phyloP scores from a whole-genome alignment of 1,139 yeast species.

The Magnusiomyces starmeri region DNA sequence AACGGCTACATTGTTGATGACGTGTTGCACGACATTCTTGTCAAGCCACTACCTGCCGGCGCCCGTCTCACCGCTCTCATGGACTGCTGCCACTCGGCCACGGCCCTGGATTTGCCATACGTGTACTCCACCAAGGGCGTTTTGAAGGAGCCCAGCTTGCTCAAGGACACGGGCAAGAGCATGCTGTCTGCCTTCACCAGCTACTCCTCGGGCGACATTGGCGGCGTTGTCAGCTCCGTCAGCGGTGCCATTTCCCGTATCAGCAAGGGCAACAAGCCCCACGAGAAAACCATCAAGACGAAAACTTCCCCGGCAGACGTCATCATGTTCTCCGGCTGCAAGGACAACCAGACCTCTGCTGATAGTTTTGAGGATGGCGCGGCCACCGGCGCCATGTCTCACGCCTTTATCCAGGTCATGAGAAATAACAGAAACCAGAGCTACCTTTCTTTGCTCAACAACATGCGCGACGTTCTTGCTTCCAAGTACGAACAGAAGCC shows the following conservation, averaged over 20 bases:
- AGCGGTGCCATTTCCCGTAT: slow-evolving; percentile 47
- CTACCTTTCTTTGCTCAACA: slow-evolving; percentile 69
- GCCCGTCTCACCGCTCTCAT: slow-evolving; percentile 81
- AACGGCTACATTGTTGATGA: slow-evolving; percentile 79
- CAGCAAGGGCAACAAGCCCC: slow-evolving; percentile 35
- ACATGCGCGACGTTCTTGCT: slow-evolving; percentile 63
- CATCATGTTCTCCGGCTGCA: slow-evolving; percentile 80
- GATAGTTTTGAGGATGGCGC: slow-evolving; percentile 73
- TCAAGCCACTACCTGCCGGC: slow-evolving; percentile 69
- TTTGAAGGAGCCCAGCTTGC: slow-evolving; percentile 78
- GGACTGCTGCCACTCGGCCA: slow-evolving; percentile 93
- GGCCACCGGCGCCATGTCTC: slow-evolving; percentile 92
- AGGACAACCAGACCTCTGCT: slow-evolving; percentile 74
- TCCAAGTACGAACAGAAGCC: slow-evolving; percentile 82
- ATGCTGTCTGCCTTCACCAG: slow-evolving; percentile 64
- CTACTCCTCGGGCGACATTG: slow-evolving; percentile 63
- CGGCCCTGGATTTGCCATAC: slow-evolving; percentile 83
- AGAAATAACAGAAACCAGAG: slow-evolving; percentile 62
- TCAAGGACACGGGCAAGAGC: slow-evolving; percentile 77
- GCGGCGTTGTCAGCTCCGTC: slow-evolving; percentile 46
- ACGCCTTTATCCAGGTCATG: slow-evolving; percentile 74
- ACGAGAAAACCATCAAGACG: slow-evolving; percentile 42
- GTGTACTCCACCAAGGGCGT: slow-evolving; percentile 87
- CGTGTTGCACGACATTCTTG: slow-evolving; percentile 75
- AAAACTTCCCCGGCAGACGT: slow-evolving; percentile 89